Evolutionary conservation across 306 rosid genomes (phyloP), one percentile per base, ranked within the genome.

Genomic region (Datisca glomerata): DNA sequence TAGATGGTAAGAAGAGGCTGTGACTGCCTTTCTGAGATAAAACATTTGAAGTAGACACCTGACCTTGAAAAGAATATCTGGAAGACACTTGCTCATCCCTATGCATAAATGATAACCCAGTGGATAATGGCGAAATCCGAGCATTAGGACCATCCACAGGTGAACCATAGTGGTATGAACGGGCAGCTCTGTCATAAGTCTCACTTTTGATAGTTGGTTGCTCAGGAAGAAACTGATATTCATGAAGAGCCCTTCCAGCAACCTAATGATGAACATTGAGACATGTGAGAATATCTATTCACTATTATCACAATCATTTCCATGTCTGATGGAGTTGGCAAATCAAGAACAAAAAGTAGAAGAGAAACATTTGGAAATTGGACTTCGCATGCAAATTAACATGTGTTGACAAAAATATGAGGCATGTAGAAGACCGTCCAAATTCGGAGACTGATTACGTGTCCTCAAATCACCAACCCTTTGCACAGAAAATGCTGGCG

Each of bases 161-260:
- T 24, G 78, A 68, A 57, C 65, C 67, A 57, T 58, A 55, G 42
- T 60, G 67, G 54, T 55, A 53, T 46, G 87, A 51, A 29, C 65
- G 43, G 53, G 65, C 27, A 45, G 55, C 62, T 45, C 68, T 61
- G 40, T 69, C 85, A 53, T 61, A 56, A 18, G 63, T 21, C 21
- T 78, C 94, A 29, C 45, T 48, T 63, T 64, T 74, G 50, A 66
- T 77, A 60, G 78, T 69, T 49, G 89, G 89, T 53, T 69, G 75
- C 69, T 74, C 85, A 5, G 87, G 89, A 64, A 82, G 75, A 67
- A 82, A 82, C 55, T 82, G 73, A 54, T 82, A 82, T 55, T 82
- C 85, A 18, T 66, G 85, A 50, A 74, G 64, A 66, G 85, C 63
- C 74, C 76, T 69, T 36, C 76, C 56, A 63, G 57, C 52, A 24